These are phyloP conservation scores for Collybiopsis confluens DNA, from an alignment of 768 basidiomycete genomes.

Conservation along the genomic window DNA sequence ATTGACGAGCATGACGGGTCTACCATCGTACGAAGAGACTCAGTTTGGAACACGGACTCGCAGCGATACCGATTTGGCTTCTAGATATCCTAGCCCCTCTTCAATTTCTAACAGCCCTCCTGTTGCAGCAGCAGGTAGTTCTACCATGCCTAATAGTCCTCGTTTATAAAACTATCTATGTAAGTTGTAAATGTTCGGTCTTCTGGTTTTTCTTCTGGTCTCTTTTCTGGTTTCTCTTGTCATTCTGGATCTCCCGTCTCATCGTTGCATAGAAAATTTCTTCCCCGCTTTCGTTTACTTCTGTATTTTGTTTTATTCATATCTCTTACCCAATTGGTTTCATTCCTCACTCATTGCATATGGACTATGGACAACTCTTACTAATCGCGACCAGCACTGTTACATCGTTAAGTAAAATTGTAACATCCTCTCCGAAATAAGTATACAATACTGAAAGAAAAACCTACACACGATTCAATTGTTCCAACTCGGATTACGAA, in stretches of 20 bases:
- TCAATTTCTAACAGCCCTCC: neutral
- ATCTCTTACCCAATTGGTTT: no score
- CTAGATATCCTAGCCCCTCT: neutral
- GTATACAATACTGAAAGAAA: no score
- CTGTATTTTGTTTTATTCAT: no score
- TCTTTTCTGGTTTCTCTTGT: no score
- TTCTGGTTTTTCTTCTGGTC: neutral
- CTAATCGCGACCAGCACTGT: no score
- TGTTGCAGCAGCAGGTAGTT: neutral
- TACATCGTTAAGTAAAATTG: no score
- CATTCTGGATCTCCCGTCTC: no score
- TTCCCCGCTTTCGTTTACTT: neutral
- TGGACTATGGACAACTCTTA: no score
- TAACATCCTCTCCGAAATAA: no score
- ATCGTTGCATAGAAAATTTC: neutral
- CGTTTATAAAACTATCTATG: neutral
- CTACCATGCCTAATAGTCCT: neutral
- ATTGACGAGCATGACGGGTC: slow-evolving; percentile 63
- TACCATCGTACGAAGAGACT: slow-evolving; percentile 87
- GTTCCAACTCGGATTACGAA: no score
- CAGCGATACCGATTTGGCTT: slow-evolving; percentile 2
- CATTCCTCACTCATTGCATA: no score
- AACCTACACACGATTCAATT: no score
- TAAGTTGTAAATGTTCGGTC: neutral
- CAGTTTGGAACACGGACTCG: neutral